Base-by-base conservation (phyloP, 495 filamentous ascomycete genomes). In the Monascus purpureus region DNA sequence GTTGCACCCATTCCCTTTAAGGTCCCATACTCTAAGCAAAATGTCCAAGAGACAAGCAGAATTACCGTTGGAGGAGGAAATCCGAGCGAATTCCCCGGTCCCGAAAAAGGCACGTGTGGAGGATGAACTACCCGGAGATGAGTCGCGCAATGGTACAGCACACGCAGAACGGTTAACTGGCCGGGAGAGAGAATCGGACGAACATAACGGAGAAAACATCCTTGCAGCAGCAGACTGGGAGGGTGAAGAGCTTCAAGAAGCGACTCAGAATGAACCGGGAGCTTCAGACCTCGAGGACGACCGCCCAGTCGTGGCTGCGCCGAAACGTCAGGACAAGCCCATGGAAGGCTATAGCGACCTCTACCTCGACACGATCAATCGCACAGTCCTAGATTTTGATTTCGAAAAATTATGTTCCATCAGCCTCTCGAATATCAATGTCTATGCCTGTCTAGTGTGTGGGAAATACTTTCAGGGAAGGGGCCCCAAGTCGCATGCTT, bases 381-480 rank as follows among this genome's bases (percentile, higher is more conserved):
- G 90, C 24, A 59, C 57, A 18, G 59, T 93, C 11, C 74, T 93
- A 12, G 87, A 93, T 54, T 93, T 93, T 46, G 90, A 99, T 52
- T 99, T 99, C 52, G 88, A 96, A 47, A 96, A 96, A 65, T 72
- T 93, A 13, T 99, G 90, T 63, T 96, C 92, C 2, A 66, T 96
- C 41, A 88, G 82, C 15, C 63, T 99, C 7, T 93, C 86, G 13
- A 96, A 95, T 49, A 95, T 95, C 61, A 96, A 99, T 43, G 87
- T 99, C 31, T 99, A 99, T 53, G 90, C 92, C 2, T 99, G 90
- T 47, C 68, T 99, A 14, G 83, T 96, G 0, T 99, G 90, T 51
- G 92, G 90, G 17, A 93, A 90, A 63, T 99, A 96, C 62, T 99
- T 80, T 53, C 86, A 94, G 50, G 90, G 90, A 13, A 72, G 92